Percentiles rank a stretch among this genome's conserved stretches.
Evolutionary conservation across 1,284 basidiomycete genomes (phyloP).

Genomic region (Microbotryomycetes sp.): DNA sequence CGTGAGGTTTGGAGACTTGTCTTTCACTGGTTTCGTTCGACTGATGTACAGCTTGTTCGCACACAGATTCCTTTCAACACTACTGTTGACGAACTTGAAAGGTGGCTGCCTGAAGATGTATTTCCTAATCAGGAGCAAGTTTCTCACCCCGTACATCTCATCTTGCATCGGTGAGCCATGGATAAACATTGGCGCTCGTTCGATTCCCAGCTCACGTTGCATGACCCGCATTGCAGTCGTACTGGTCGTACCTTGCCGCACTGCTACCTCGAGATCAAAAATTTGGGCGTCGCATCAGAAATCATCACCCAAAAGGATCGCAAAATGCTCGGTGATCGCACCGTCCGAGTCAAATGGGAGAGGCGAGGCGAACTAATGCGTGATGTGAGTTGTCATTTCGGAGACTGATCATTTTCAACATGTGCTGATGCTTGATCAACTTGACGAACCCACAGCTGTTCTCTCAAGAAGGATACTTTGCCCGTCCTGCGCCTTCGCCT

Average conservation of each 20-base stretch:
- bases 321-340: conserved; percentile 19
- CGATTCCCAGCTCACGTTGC: background rate
- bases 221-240: background rate
- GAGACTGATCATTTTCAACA: too few relatives aligned
- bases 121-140: conserved; percentile 3
- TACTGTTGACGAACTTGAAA: conserved; percentile 6
- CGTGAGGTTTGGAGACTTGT: background rate
- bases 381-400: conserved; percentile 21
- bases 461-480: conserved; percentile 10
- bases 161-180: conserved; percentile 25
- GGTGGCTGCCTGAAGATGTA: conserved; percentile 10
- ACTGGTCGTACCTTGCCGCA: conserved; percentile 31
- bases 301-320: conserved; percentile 15
- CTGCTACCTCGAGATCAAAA: conserved; percentile 27
- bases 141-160: conserved; percentile 18
- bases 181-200: background rate
- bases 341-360: conserved; percentile 30
- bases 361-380: conserved; percentile 27
- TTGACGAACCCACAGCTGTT: conserved; percentile 8
- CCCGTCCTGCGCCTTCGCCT: background rate
- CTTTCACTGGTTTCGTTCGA: background rate
- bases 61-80: conserved; percentile 26
- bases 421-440: too few relatives aligned
- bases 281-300: background rate
- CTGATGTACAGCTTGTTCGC: background rate